Conservation (phyloP, 768 basidiomycete genomes). For the Cystoderma amianthinum region DNA sequence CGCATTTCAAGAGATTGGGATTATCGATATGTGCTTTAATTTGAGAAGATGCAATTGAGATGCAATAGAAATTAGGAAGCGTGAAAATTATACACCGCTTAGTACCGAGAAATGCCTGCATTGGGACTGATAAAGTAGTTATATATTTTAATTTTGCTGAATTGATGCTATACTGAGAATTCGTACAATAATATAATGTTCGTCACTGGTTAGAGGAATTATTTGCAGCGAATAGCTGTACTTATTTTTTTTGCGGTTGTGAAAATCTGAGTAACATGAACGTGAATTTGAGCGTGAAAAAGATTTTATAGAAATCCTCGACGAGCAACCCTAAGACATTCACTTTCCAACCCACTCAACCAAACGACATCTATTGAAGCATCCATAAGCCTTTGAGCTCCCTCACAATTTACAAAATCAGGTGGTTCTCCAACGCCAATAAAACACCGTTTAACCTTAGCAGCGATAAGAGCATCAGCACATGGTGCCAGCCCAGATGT, state of each 20-base stretch:
- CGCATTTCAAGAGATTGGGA: slow-evolving; percentile 68
- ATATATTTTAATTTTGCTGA: no score
- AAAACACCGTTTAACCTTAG: slow-evolving; percentile 67
- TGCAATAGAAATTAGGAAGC: no score
- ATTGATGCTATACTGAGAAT: no score
- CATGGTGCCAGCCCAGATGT: slow-evolving; percentile 86
- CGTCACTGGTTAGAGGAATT: not conserved
- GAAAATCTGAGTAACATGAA: no score
- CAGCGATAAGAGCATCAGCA: slow-evolving; percentile 72
- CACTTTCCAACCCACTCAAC: slow-evolving; percentile 65
- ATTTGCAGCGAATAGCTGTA: not conserved
- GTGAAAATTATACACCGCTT: no score
- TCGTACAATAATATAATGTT: no score
- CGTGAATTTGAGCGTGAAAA: not conserved
- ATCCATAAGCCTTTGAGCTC: slow-evolving; percentile 62
- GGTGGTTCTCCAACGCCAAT: slow-evolving; percentile 89
- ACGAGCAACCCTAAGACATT: slow-evolving; percentile 79
- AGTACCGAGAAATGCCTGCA: no score
- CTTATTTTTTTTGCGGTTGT: no score
- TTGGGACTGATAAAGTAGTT: no score
- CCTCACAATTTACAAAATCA: slow-evolving; percentile 93
- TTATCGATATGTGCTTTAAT: no score
- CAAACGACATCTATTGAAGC: slow-evolving; percentile 75
- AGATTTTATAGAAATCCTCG: slow-evolving; percentile 35
- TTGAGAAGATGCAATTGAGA: no score